phyloP scores from a whole-genome alignment of 371 early-diverging fungal genomes.

The Mucor mucedo region DNA sequence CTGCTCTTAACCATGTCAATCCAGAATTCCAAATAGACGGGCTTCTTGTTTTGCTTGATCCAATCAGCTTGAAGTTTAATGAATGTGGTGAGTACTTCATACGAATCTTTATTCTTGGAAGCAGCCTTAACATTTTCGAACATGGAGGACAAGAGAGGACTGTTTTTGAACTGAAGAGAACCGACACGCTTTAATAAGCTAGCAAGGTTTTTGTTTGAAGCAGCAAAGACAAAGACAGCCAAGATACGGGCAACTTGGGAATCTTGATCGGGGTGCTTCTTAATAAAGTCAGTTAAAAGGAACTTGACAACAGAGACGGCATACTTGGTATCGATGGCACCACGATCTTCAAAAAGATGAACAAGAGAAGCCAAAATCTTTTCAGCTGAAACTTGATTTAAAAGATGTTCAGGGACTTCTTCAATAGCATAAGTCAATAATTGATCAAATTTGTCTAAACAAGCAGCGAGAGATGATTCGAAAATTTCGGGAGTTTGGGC shows the following conservation, averaged over 20 bases:
- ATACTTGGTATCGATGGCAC: conserved; percentile 31
- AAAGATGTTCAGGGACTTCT: conserved; percentile 40
- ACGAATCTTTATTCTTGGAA: conserved; percentile 14
- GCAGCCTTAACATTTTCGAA: conserved; percentile 19
- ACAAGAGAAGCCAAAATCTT: conserved; percentile 43
- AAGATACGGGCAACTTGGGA: conserved; percentile 34
- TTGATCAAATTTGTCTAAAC: conserved; percentile 60
- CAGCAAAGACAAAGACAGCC: conserved; percentile 38
- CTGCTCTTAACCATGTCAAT: conserved; percentile 29
- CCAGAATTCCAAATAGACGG: conserved; percentile 33
- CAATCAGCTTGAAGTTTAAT: conserved; percentile 41
- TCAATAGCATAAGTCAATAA: conserved; percentile 37
- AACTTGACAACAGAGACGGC: conserved; percentile 38
- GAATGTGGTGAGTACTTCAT: conserved; percentile 28
- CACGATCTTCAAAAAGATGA: conserved; percentile 32
- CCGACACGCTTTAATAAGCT: conserved; percentile 19
- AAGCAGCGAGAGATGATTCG: conserved; percentile 55
- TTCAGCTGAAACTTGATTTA: conserved; percentile 37
- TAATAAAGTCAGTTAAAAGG: conserved; percentile 34
- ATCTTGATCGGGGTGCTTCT: conserved; percentile 29
- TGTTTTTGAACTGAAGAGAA: conserved; percentile 1
- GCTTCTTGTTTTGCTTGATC: conserved; percentile 21
- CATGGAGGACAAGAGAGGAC: conserved; percentile 25
- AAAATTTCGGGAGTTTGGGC: conserved; percentile 52
- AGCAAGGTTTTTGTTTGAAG: conserved; percentile 24